These are phyloP conservation scores for Penicillium cataractarum DNA, from an alignment of 495 filamentous ascomycete species.

Conservation along the genomic window DNA sequence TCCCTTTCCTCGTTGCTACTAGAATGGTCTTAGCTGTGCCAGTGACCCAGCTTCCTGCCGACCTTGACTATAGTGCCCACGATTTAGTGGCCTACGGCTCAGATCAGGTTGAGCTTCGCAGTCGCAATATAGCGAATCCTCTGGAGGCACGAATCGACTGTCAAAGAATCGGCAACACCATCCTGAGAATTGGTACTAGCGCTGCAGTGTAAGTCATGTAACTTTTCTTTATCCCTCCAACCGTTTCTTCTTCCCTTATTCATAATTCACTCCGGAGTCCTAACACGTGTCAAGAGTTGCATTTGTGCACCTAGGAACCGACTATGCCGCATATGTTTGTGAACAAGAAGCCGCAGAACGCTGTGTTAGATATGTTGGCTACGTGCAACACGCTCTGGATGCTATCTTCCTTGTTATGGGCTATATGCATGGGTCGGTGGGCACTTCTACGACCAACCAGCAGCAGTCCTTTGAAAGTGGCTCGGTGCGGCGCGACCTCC, in stretches of 20 bases:
- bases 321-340: background rate
- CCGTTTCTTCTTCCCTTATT: background rate
- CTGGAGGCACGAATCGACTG: conserved; percentile 8
- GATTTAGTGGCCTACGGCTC: conserved; percentile 3
- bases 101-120: conserved; percentile 5
- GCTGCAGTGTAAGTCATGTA: background rate
- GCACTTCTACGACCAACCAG: background rate
- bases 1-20: background rate
- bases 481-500: background rate
- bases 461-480: background rate
- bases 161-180: background rate
- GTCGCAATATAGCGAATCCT: conserved; percentile 8
- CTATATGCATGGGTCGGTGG: background rate
- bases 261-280: background rate
- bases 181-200: background rate
- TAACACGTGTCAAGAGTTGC: background rate
- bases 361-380: background rate
- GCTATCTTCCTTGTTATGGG: background rate
- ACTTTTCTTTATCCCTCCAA: background rate
- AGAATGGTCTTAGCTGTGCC: background rate
- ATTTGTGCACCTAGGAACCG: background rate
- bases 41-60: conserved; percentile 5
- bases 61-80: conserved; percentile 2
- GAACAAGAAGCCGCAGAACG: background rate
- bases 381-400: background rate